phyloP scores from a whole-genome alignment of 1,284 basidiomycete genomes.

The Porodaedalea pini region DNA sequence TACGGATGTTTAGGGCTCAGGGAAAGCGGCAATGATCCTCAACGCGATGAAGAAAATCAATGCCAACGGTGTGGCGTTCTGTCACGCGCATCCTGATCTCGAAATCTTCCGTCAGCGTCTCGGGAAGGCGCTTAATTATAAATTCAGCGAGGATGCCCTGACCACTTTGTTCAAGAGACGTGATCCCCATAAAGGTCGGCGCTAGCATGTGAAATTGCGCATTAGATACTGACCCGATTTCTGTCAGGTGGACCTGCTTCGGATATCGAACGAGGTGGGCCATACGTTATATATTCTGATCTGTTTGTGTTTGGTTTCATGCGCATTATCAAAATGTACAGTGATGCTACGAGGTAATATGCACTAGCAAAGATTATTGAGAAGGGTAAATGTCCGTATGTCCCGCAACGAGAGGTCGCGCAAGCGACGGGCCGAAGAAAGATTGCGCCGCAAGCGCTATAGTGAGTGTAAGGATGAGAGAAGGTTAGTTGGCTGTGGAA shows the following conservation, averaged over 20 bases:
- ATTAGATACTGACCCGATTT: neutral
- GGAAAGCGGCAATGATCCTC: constrained; percentile 80
- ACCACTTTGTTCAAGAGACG: constrained; percentile 74
- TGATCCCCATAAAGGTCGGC: constrained; percentile 73
- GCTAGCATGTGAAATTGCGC: neutral
- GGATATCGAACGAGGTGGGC: constrained; percentile 77
- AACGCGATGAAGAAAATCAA: constrained; percentile 72
- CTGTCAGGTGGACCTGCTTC: constrained; percentile 65
- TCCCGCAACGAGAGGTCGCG: neutral
- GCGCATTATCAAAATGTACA: too few relatives aligned
- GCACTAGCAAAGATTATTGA: too few relatives aligned
- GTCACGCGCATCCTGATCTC: constrained; percentile 60
- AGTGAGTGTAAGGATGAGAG: neutral
- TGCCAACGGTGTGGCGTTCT: constrained; percentile 62
- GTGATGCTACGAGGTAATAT: too few relatives aligned
- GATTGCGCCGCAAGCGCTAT: too few relatives aligned
- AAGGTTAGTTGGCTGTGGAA: constrained; percentile 38
- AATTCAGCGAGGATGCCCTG: constrained; percentile 79
- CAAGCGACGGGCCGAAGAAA: neutral
- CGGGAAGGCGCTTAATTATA: constrained; percentile 76
- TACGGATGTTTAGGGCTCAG: constrained; percentile 42
- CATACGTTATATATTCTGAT: too few relatives aligned
- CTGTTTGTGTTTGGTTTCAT: too few relatives aligned
- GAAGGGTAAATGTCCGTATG: neutral
- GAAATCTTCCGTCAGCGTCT: constrained; percentile 78